These are phyloP conservation scores for Fraxinus velutina DNA, from an alignment of 305 asterid genomes.

Conservation along the genomic window DNA sequence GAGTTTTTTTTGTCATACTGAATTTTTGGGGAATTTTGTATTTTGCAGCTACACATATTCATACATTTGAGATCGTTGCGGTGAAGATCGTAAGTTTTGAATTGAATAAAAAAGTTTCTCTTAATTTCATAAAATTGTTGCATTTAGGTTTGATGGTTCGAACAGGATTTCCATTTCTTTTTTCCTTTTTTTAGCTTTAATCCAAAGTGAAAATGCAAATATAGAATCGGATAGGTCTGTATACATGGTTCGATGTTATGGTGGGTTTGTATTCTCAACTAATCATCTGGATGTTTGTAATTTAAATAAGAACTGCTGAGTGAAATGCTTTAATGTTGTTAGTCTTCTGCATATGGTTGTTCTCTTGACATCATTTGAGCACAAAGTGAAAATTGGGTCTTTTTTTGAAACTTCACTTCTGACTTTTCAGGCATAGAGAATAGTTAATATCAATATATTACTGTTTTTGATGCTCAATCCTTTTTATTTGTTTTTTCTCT, in stretches of 20 bases:
- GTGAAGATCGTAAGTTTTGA: conserved; percentile 81
- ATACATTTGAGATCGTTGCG: conserved; percentile 85
- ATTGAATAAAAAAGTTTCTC: background rate
- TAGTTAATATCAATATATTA: background rate
- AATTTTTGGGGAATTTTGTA: background rate
- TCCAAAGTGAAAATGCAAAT: background rate
- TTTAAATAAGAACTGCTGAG: background rate
- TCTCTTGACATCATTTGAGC: background rate
- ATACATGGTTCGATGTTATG: background rate
- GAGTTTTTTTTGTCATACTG: conserved; percentile 12
- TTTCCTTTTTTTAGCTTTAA: background rate
- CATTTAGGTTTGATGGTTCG: background rate
- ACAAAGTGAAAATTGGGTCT: background rate
- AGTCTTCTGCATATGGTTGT: background rate
- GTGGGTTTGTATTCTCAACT: background rate
- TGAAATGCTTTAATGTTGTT: background rate
- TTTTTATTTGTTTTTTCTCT: conserved; percentile 21
- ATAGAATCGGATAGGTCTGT: background rate
- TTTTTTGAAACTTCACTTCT: background rate
- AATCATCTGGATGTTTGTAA: background rate
- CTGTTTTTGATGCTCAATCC: background rate
- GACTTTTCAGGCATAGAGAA: background rate
- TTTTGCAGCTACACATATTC: conserved; percentile 80
- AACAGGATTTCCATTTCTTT: conserved; percentile 1
- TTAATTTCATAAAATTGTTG: conserved; percentile 7